Conservation (phyloP, 2,329 filamentous ascomycete species). For the Ceratocystis destructans region DNA sequence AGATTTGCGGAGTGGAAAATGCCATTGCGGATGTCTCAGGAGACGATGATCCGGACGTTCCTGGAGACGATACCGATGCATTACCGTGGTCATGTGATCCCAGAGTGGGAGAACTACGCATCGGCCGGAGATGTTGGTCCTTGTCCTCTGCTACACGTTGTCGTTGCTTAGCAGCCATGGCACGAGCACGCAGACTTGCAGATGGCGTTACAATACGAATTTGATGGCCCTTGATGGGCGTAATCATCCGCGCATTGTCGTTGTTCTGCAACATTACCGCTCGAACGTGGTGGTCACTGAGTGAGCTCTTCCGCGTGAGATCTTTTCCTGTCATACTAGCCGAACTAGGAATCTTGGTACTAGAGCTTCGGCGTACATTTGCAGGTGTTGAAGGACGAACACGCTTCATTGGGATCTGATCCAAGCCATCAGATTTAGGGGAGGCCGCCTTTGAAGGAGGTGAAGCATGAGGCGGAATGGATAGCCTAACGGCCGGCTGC, state of each 20-base stretch:
- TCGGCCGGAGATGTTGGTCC: conserved; percentile 11
- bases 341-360: neutral
- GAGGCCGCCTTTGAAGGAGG: neutral
- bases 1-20: neutral
- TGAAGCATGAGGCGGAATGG: conserved; percentile 1
- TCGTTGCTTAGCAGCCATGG: conserved; percentile 4
- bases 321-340: neutral
- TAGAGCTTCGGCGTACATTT: neutral
- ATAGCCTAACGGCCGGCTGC: neutral
- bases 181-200: neutral
- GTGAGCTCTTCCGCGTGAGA: neutral
- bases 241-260: conserved; percentile 14
- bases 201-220: conserved; percentile 13
- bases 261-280: conserved; percentile 5
- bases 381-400: neutral
- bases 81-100: conserved; percentile 15
- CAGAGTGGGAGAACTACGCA: conserved; percentile 16
- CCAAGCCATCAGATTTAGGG: neutral
- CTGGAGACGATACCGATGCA: conserved; percentile 14
- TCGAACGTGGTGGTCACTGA: neutral
- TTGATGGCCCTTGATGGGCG: conserved; percentile 11
- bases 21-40: neutral
- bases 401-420: conserved; percentile 4
- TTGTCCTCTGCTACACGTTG: neutral
- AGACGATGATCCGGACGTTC: conserved; percentile 13